Base-by-base conservation (phyloP, 176 grass and related monocot species). In the Themeda triandra region DNA sequence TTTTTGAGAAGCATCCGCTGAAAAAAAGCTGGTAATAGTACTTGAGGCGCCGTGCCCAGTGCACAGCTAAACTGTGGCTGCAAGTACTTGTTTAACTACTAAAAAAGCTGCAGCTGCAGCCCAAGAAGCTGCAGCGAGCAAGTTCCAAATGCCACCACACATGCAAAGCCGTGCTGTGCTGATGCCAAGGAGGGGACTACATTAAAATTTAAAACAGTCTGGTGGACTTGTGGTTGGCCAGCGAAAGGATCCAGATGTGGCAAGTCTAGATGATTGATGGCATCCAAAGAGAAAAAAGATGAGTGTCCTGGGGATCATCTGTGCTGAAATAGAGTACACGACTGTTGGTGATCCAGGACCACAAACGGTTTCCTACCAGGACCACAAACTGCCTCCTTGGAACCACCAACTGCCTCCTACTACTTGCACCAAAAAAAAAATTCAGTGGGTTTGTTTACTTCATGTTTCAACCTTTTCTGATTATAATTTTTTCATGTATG, bases 321-420 rank as follows among this genome's bases (percentile, higher is more conserved):
- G 56, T 58, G 56, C 73, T 66, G 58, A 86, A 90, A 83, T 58
- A 86, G 84, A 79, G 65, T 37, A 79, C 11, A 41, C 17, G 75
- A 87, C 88, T 87, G 75, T 75, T 83, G 80, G 28, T 73, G 46
- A 68, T 44, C 35, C 72, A 58, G 83, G 88, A 90, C 88, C 88
- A 90, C 88, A 78, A 90, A 86, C 88, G 71, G 83, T 82, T 82
- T 84, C 81, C 35, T 66, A 65, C 9, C 68, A 49, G 88, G 88
- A 90, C 88, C 88, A 90, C 89, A 87, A 90, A 83, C 88, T 48
- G 36, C 84, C 84, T 82, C 64, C 87, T 56, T 70, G 88, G 33
- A 89, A 88, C 5, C 81, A 49, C 75, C 62, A 85, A 76, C 83
- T 81, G 63, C 25, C 82, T 36, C 69, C 75, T 56, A 59, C 41